These are phyloP conservation scores for Monilinia polystroma DNA, from an alignment of 2,329 filamentous ascomycete species.

Conservation along the genomic window DNA sequence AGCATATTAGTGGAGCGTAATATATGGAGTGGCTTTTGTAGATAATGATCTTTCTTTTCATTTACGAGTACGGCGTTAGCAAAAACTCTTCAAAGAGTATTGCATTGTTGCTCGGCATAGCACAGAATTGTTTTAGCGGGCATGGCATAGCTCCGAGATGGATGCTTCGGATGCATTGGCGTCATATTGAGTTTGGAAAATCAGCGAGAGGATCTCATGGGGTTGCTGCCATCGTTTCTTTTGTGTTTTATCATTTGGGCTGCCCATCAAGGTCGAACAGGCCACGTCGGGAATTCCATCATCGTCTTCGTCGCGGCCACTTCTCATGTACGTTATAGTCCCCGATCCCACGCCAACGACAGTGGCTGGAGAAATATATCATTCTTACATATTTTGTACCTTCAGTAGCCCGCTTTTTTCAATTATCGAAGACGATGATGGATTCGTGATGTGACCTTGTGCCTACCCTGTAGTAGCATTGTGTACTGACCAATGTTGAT, in stretches of 20 bases:
- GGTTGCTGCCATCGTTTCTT: conserved; percentile 31
- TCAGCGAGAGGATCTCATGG: conserved; percentile 37
- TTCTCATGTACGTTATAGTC: conserved; percentile 64
- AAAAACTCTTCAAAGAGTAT: conserved; percentile 36
- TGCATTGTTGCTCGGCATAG: conserved; percentile 36
- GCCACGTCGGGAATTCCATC: conserved; percentile 61
- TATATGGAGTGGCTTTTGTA: conserved; percentile 33
- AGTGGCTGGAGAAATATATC: conserved; percentile 52
- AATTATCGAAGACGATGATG: conserved; percentile 59
- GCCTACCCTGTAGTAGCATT: conserved; percentile 35
- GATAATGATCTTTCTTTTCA: conserved; percentile 38
- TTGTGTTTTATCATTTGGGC: conserved; percentile 33
- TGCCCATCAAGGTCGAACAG: conserved; percentile 32
- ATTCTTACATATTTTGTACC: conserved; percentile 46
- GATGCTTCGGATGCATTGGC: conserved; percentile 41
- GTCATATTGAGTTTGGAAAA: conserved; percentile 35
- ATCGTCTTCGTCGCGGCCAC: conserved; percentile 61
- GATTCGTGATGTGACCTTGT: conserved; percentile 50
- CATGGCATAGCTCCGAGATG: conserved; percentile 46
- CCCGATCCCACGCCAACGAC: conserved; percentile 42
- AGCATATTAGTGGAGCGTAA: conserved; percentile 32
- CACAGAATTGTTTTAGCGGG: conserved; percentile 49
- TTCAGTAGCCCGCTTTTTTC: conserved; percentile 40
- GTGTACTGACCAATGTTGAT: conserved; percentile 44
- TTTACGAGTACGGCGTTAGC: conserved; percentile 38